A percentile compares a stretch with the other conserved stretches of the same genome.
These are phyloP conservation scores for Colletotrichum incanum DNA, from an alignment of 2,329 filamentous ascomycete species.

Conservation along the genomic window DNA sequence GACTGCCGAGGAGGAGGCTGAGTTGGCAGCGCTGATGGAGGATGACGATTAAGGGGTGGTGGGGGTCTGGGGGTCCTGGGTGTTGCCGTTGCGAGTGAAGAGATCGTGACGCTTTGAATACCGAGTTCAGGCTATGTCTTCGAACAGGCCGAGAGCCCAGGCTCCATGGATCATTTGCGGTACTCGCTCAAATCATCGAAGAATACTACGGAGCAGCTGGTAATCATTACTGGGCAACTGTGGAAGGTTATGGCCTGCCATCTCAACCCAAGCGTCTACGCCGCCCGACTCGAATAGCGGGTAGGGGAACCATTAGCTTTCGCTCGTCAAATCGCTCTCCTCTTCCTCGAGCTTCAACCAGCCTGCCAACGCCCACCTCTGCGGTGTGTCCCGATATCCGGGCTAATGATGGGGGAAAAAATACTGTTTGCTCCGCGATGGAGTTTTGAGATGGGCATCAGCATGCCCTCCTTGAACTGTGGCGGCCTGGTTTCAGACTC, in stretches of 20 bases:
- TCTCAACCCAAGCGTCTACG: background rate
- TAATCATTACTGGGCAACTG: too few species aligned
- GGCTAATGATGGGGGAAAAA: background rate
- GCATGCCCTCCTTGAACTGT: background rate
- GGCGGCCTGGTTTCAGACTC: background rate
- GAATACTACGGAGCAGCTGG: background rate
- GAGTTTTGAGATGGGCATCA: background rate
- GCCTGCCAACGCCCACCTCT: background rate
- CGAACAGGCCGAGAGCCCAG: background rate
- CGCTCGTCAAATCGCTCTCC: too few species aligned
- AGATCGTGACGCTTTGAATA: background rate
- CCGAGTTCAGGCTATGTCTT: background rate
- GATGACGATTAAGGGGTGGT: conserved; percentile 71
- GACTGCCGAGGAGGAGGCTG: conserved; percentile 92
- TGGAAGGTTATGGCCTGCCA: background rate
- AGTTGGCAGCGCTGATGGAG: conserved; percentile 92
- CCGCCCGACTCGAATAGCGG: background rate
- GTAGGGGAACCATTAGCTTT: background rate
- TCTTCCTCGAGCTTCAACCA: background rate
- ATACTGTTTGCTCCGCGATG: background rate
- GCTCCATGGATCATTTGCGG: background rate
- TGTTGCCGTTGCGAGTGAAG: background rate
- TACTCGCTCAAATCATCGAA: background rate
- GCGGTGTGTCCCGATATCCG: background rate
- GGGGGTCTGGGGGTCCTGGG: background rate